Evolutionary conservation across 2,329 filamentous ascomycete species (phyloP).

Genomic region (Xenosphaeropsis pyriputrescens): DNA sequence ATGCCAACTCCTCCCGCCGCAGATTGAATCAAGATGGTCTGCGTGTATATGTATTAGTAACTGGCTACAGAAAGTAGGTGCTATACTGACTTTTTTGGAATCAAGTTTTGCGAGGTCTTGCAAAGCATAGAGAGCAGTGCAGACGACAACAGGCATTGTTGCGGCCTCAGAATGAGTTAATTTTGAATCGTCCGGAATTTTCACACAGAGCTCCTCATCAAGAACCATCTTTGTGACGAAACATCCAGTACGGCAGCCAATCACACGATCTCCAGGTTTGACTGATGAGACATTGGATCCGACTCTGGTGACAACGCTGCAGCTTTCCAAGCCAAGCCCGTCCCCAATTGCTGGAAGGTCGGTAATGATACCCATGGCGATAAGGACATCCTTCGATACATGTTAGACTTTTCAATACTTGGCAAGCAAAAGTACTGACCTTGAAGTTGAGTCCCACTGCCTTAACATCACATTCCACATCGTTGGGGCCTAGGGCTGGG

Average conservation of each 20-base stretch:
- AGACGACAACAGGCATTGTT: conserved; percentile 4
- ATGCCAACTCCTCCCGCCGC: conserved; percentile 18
- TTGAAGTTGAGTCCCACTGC: conserved; percentile 10
- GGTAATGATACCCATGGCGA: conserved; percentile 9
- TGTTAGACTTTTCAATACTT: no score
- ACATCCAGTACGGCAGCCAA: neutral
- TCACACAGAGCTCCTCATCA: conserved; percentile 7
- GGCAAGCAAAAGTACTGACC: no score
- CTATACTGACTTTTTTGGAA: conserved; percentile 12
- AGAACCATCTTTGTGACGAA: conserved; percentile 1
- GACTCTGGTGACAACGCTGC: conserved; percentile 11
- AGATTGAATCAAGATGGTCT: conserved; percentile 18
- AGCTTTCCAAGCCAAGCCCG: conserved; percentile 10
- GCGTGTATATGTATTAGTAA: no score
- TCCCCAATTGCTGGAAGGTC: conserved; percentile 2
- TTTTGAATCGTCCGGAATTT: conserved; percentile 11
- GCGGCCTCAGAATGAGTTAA: conserved; percentile 6
- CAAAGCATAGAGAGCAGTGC: conserved; percentile 6
- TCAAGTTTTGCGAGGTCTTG: conserved; percentile 7
- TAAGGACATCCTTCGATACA: conserved; percentile 6
- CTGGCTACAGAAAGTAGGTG: no score
- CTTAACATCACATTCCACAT: conserved; percentile 5
- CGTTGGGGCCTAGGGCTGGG: neutral
- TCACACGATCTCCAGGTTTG: conserved; percentile 11
- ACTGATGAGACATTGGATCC: conserved; percentile 9